Conservation (phyloP, 2,329 filamentous ascomycete species). For the Mycosphaerella arachidis region DNA sequence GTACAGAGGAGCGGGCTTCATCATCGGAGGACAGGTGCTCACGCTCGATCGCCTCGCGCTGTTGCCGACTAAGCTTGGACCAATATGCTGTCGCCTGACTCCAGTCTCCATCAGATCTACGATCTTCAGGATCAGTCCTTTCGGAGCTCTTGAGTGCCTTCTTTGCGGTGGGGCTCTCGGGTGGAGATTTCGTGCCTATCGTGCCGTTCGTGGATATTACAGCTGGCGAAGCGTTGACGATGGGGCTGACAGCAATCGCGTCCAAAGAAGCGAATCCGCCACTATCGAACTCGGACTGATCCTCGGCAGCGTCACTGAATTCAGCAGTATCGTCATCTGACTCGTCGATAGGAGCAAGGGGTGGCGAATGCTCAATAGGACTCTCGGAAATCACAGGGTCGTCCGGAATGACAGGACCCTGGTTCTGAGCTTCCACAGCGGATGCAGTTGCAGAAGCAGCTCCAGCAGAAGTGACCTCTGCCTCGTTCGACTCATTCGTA, state of each 20-base stretch:
- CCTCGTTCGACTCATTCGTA: conserved; percentile 15
- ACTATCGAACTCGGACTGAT: conserved; percentile 60
- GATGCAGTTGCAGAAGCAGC: conserved; percentile 8
- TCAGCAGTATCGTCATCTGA: conserved; percentile 51
- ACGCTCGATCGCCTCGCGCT: conserved; percentile 58
- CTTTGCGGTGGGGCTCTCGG: conserved; percentile 26
- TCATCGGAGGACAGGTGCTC: conserved; percentile 41
- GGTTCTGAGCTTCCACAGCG: conserved; percentile 1
- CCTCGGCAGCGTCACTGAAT: conserved; percentile 75
- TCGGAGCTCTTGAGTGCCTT: conserved; percentile 10
- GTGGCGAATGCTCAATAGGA: conserved; percentile 12
- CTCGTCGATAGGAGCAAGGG: conserved; percentile 25
- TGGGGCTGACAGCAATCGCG: conserved; percentile 63
- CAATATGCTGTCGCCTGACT: conserved; percentile 65
- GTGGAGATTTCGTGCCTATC: conserved; percentile 12
- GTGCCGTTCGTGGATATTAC: conserved; percentile 1
- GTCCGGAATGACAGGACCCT: conserved; percentile 2
- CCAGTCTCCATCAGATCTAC: conserved; percentile 50
- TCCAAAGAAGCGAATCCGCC: conserved; percentile 69
- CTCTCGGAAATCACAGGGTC: conserved; percentile 13
- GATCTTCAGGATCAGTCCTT: neutral
- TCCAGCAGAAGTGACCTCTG: conserved; percentile 4
- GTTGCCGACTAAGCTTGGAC: conserved; percentile 60
- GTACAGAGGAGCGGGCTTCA: conserved; percentile 20
- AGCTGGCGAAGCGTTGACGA: conserved; percentile 22